Evolutionary conservation across 164 flowering plant genomes (phyloP).

Genomic region (Euptelea pleiosperma): DNA sequence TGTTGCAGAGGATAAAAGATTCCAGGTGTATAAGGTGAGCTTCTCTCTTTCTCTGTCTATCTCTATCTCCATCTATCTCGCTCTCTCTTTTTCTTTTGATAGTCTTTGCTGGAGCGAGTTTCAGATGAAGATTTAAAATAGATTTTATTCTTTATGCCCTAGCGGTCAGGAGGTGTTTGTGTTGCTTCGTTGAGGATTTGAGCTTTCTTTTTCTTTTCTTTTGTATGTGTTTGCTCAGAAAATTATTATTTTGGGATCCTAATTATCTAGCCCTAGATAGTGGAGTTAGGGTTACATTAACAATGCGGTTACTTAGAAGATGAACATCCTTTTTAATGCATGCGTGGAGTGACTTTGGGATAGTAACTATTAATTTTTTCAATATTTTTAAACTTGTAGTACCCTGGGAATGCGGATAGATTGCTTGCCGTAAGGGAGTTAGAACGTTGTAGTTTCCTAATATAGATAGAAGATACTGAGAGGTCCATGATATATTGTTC

Average conservation of each 20-base stretch:
- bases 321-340: no score
- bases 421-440: no score
- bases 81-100: neutral
- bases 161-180: neutral
- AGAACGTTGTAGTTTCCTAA: no score
- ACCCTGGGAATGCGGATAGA: no score
- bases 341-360: neutral
- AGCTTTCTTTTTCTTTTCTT: neutral
- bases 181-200: neutral
- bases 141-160: neutral
- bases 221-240: neutral
- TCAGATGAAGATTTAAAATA: neutral
- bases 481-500: no score
- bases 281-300: slow-evolving; percentile 2
- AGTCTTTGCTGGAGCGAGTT: neutral
- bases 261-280: no score
- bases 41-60: neutral
- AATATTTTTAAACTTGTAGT: no score
- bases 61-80: neutral
- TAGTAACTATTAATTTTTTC: neutral
- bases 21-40: neutral
- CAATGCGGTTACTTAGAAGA: no score
- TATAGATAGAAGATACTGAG: no score
- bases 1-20: neutral
- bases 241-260: no score